A percentile compares a stretch with the other conserved stretches of the same genome.
phyloP scores from a whole-genome alignment of 805 yeast genomes.

The Candida sithepensis region DNA sequence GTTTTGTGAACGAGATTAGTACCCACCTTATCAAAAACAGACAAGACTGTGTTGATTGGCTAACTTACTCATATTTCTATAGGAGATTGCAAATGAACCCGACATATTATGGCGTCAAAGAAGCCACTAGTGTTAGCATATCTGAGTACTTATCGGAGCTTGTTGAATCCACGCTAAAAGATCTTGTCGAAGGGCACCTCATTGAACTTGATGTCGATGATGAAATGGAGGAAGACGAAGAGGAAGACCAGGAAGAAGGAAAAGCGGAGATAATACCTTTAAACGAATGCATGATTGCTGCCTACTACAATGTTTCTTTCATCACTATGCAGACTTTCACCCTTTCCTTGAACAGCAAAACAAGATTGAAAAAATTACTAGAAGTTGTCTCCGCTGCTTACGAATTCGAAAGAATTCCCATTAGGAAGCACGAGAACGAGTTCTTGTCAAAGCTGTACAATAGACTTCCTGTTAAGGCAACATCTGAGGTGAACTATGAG shows the following conservation, averaged over 20 bases:
- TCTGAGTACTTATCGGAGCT: conserved; percentile 82
- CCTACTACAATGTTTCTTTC: conserved; percentile 66
- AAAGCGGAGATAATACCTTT: conserved; percentile 51
- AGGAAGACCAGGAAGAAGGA: conserved; percentile 33
- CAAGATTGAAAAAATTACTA: conserved; percentile 58
- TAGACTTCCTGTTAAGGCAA: conserved; percentile 59
- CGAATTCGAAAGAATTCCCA: conserved; percentile 66
- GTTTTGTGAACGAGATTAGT: conserved; percentile 70
- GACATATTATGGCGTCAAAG: conserved; percentile 77
- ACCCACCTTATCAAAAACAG: conserved; percentile 57
- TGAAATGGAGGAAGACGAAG: conserved; percentile 25
- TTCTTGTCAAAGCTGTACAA: conserved; percentile 48
- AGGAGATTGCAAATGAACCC: conserved; percentile 81
- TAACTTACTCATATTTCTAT: conserved; percentile 80
- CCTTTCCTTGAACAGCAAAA: conserved; percentile 45
- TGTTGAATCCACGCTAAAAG: conserved; percentile 67
- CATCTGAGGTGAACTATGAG: conserved; percentile 29
- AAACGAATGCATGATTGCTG: conserved; percentile 70
- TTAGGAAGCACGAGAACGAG: conserved; percentile 57
- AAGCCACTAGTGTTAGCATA: conserved; percentile 59
- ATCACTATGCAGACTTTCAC: conserved; percentile 62
- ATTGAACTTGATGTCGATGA: conserved; percentile 52
- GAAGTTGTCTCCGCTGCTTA: conserved; percentile 63
- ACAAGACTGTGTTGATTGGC: conserved; percentile 89
- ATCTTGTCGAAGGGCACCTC: conserved; percentile 55